Base-by-base conservation (phyloP, 768 basidiomycete genomes). In the Naganishia vishniacii region DNA sequence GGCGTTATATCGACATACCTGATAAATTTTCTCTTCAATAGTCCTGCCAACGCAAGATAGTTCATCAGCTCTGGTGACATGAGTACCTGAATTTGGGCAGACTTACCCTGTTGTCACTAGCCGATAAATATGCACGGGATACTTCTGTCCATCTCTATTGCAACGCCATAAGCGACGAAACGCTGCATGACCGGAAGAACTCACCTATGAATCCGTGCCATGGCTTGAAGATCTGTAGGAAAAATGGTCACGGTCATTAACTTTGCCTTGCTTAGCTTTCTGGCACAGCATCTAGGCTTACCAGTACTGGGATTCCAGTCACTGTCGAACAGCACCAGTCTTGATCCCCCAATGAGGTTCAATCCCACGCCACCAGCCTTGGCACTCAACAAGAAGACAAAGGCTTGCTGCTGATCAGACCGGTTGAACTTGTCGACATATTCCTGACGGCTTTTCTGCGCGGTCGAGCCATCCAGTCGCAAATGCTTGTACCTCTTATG, bases 291-390 rank as follows among this genome's bases (percentile, higher is more conserved):
- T 59, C 34, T 9, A 11, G 13, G 12, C 62, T 25, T 34, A 63
- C 62, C 62, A 7, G 76, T 78, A n/a, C 74, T 75, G 4, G 77
- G 77, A 45, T 78, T 78, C 77, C 72, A 75, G 45, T 76, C 72
- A 59, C 71, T 73, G 47, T 79, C 78, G 51, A 80, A 80, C 1
- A 80, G 65, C 32, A 89, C 87, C 42, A 95, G 78, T 42, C 93
- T 81, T 26, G 92, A 95, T 12, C 87, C 94, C 37, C 68, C 71
- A 47, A 73, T 73, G 32, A 75, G 81, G 77, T 97, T 98, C 51
- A 99, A 84, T 3, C 94, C 94, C 32, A 91, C 88, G 12, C 94
- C 94, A 16, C 94, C 93, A 1, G 92, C 90, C 78, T 99, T 99
- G 6, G 91, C 88, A 74, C 91, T 93, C 61, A 99, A 79, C 26